A percentile compares a stretch with the other conserved stretches of the same genome.
Conservation (phyloP, 495 filamentous ascomycete genomes). For the Talaromyces trachyspermus region DNA sequence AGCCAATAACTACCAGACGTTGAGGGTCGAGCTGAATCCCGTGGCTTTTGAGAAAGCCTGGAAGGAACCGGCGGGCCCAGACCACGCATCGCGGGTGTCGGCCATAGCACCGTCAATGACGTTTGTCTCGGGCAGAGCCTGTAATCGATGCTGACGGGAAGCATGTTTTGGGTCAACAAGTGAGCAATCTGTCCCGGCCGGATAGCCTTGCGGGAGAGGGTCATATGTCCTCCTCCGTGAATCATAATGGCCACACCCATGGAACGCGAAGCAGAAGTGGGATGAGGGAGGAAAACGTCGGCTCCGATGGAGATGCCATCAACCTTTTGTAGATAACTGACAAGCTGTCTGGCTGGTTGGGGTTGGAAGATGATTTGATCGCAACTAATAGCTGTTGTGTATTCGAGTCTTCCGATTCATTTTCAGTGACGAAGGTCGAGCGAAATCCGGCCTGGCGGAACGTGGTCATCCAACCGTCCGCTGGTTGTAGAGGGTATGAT, state of each 20-base stretch:
- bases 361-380: slow-evolving; percentile 7
- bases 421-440: background rate
- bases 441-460: slow-evolving; percentile 4
- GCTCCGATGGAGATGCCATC: slow-evolving; percentile 23
- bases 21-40: slow-evolving; percentile 34
- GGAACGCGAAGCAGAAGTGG: background rate
- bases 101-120: slow-evolving; percentile 38
- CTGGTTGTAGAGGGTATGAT: background rate
- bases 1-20: slow-evolving; percentile 41
- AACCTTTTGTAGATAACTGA: slow-evolving; percentile 27
- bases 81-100: slow-evolving; percentile 36
- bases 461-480: background rate
- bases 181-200: slow-evolving; percentile 27
- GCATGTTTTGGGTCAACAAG: slow-evolving; percentile 30
- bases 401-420: slow-evolving; percentile 8
- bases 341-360: too few relatives aligned
- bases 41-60: slow-evolving; percentile 33
- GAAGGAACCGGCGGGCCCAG: slow-evolving; percentile 33
- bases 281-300: slow-evolving; percentile 34
- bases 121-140: slow-evolving; percentile 45
- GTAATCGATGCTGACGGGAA: slow-evolving; percentile 46
- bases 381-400: slow-evolving; percentile 18
- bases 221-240: slow-evolving; percentile 45
- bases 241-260: slow-evolving; percentile 47
- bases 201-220: slow-evolving; percentile 35